These are phyloP conservation scores for Suillus placidus DNA, from an alignment of 768 basidiomycete genomes.

Conservation along the genomic window DNA sequence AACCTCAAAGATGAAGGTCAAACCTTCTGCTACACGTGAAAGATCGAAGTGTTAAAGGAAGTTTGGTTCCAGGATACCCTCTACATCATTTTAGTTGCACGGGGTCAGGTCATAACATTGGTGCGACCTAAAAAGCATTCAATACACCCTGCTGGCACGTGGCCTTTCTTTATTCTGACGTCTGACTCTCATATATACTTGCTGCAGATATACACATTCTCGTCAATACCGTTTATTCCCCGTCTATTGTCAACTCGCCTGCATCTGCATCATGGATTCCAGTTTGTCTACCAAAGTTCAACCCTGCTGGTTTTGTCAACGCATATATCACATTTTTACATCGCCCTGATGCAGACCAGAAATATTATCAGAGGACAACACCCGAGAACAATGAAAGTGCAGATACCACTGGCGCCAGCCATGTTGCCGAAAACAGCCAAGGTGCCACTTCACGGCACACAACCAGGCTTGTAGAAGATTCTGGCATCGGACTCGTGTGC, in stretches of 20 bases:
- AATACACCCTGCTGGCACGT: conserved; percentile 86
- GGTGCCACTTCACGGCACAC: conserved; percentile 20
- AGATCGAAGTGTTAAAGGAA: conserved; percentile 1
- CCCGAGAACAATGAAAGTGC: conserved; percentile 13
- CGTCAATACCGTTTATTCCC: conserved; percentile 85
- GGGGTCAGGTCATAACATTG: conserved; percentile 79
- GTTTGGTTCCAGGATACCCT: conserved; percentile 69
- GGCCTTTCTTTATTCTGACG: conserved; percentile 3
- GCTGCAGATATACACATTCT: conserved; percentile 81
- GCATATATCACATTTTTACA: conserved; percentile 81
- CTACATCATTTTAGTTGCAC: conserved; percentile 85
- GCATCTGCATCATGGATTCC: conserved; percentile 92
- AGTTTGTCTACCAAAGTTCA: conserved; percentile 94
- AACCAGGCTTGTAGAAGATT: conserved; percentile 20
- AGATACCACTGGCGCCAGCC: not conserved
- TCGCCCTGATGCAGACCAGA: conserved; percentile 32
- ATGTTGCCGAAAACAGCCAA: conserved; percentile 14
- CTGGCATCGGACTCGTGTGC: conserved; percentile 69
- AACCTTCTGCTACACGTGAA: not conserved
- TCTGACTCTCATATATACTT: not conserved
- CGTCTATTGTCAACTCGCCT: conserved; percentile 75
- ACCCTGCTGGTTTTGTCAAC: conserved; percentile 86
- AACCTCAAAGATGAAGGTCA: conserved; percentile 75
- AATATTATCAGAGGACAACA: not conserved
- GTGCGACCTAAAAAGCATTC: conserved; percentile 91